Base-by-base conservation (phyloP, 768 basidiomycete genomes). In the Chiua virens region DNA sequence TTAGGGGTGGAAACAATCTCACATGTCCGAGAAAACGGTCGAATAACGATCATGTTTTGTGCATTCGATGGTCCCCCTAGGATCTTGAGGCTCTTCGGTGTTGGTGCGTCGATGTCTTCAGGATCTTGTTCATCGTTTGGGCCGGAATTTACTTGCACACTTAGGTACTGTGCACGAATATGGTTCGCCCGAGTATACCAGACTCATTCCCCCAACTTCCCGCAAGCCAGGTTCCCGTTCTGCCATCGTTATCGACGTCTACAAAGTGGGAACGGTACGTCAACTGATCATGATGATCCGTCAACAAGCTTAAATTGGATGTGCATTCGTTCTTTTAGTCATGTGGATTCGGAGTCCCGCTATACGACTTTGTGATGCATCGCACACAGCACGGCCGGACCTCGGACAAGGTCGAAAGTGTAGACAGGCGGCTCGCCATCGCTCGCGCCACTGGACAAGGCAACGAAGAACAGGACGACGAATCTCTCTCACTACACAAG, bases 311-410 rank as follows among this genome's bases (percentile, higher is more conserved):
- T 34, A 34, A 10, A 15, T 30, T 30, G 28, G 9, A 5, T 7
- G 6, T 8, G 15, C 14, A 34, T 34, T 34, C 3, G 14, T 14
- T 38, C 37, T n/a, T 20, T 32, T 60, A 87, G 86, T 85, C 85
- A 1, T 89, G 86, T 55, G 85, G 86, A 18, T 87, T 72, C 53
- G 76, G 76, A 5, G 80, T 88, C 22, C 86, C 86, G 5, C 72
- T 79, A 54, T 86, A 80, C 62, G 72, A 76, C 39, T 87, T 83
- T 66, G 70, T 76, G 47, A 70, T 73, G 23, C 79, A 85, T 47
- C 82, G 86, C 28, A 78, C 74, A 2, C 76, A 73, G 17, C 78
- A 83, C 23, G 67, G 73, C 27, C 72, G 77, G 18, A 69, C 66
- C 58, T 62, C 64, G 8, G 63, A 64, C 8, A 73, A 65, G 55